Evolutionary conservation across 441 rosid genomes (phyloP).

Genomic region (Aleurites moluccanus): DNA sequence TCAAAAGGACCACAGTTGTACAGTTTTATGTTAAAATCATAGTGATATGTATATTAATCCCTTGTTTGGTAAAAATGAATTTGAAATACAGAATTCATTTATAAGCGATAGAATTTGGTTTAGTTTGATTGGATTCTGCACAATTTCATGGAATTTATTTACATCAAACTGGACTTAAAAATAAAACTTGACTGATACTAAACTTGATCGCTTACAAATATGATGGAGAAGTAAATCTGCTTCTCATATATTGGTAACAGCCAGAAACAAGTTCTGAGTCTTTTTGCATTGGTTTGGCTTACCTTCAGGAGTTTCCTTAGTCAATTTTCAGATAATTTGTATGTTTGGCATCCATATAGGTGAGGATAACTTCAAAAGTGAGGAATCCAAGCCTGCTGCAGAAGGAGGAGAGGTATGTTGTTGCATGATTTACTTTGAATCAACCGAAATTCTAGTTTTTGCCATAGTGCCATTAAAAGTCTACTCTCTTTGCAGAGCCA

Average conservation of each 20-base stretch:
- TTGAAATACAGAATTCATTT: too few relatives aligned
- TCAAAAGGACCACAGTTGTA: not conserved
- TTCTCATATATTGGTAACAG: not conserved
- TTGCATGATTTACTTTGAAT: not conserved
- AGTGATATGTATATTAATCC: too few relatives aligned
- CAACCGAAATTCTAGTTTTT: not conserved
- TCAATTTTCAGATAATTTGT: not conserved
- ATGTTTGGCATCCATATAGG: constrained; percentile 41
- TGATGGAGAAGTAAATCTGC: too few relatives aligned
- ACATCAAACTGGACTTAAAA: too few relatives aligned
- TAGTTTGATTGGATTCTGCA: too few relatives aligned
- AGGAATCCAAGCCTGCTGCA: constrained; percentile 77
- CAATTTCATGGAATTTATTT: too few relatives aligned
- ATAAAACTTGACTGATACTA: too few relatives aligned
- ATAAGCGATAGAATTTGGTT: too few relatives aligned
- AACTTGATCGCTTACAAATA: too few relatives aligned
- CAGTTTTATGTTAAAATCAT: too few relatives aligned
- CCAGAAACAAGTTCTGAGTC: not conserved
- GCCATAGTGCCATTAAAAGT: constrained; percentile 7
- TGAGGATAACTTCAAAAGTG: constrained; percentile 68
- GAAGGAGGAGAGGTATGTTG: constrained; percentile 62
- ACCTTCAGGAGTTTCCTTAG: not conserved
- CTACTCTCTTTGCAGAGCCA: constrained; percentile 31
- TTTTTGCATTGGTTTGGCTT: not conserved
- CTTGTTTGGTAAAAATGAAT: too few relatives aligned